Base-by-base conservation (phyloP, 306 rosid species). In the Fagus crenata region DNA sequence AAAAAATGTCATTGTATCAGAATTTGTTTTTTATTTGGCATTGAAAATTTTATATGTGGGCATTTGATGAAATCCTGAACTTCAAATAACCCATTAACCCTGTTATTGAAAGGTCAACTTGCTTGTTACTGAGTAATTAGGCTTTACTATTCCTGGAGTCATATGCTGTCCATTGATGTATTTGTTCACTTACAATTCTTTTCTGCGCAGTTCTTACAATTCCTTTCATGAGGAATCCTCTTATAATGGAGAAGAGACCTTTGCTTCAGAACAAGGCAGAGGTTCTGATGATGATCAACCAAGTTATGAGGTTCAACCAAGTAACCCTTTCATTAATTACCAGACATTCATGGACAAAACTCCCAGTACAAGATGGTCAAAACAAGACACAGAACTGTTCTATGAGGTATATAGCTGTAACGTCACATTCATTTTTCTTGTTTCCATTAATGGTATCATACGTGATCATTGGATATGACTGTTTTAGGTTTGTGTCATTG, bases 331-430 rank as follows among this genome's bases (percentile, higher is more conserved):
- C 72, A 73, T 81, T 64, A 95, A 92, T 86, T 92, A 91, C 84
- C 97, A 89, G 54, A 77, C 97, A 42, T 95, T 78, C 87, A 89
- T 88, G 91, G 81, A 88, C 74, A 95, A 87, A 88, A 56, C 90
- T 73, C 93, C 91, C 15, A 76, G 86, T 70, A 81, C 82, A 42
- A 92, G 88, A 84, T 95, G 99, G 99, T 78, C 93, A 22, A 87
- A 87, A 83, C 89, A 86, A 56, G 99, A 91, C 49, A 95, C 97
- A 8, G 88, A 88, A 80, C 85, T 83, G 83, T 92, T 95, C 76
- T 92, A 88, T 78, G 89, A 84, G 97, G 97, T 90, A 85, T 72
- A 76, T 33, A 11, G 73, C 78, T 46, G 54, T 39, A 74, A 18
- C 5, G 31, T 79, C 33, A 43, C 2, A 46, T 3, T 41, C 40